Conservation (phyloP, 768 basidiomycete genomes). For the Tulasnella sp. region DNA sequence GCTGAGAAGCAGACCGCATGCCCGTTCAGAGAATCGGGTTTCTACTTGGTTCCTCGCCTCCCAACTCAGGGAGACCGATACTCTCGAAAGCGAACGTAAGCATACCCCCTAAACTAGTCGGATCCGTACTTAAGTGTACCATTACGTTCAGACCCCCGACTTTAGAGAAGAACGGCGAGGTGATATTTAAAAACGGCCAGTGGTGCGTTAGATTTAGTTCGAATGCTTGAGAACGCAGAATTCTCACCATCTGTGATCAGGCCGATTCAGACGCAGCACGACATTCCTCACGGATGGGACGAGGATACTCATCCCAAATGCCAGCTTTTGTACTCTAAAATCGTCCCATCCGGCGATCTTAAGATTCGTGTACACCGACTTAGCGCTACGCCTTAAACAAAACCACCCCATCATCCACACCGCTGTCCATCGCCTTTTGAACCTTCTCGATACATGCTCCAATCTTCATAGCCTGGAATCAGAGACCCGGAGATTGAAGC, state of each 20-base stretch:
- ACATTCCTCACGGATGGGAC: background rate
- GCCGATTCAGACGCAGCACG: background rate
- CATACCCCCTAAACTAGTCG: too few relatives aligned
- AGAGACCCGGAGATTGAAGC: background rate
- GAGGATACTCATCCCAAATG: background rate
- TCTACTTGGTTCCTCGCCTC: background rate
- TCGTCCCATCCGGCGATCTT: background rate
- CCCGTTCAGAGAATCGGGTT: too few relatives aligned
- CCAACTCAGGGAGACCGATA: background rate
- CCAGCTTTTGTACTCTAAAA: background rate
- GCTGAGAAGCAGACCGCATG: background rate
- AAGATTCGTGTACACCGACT: conserved; percentile 14
- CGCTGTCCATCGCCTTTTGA: background rate
- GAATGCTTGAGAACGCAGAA: background rate
- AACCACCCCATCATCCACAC: background rate
- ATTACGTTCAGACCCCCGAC: background rate
- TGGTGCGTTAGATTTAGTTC: background rate
- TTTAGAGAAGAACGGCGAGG: background rate
- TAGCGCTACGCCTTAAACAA: background rate
- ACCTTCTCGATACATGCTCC: background rate
- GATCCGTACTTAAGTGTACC: too few relatives aligned
- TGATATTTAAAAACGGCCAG: background rate
- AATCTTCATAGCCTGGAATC: background rate
- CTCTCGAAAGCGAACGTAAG: background rate
- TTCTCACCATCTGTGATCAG: background rate